Conservation (phyloP, 306 rosid species). For the Cajanus cajan region DNA sequence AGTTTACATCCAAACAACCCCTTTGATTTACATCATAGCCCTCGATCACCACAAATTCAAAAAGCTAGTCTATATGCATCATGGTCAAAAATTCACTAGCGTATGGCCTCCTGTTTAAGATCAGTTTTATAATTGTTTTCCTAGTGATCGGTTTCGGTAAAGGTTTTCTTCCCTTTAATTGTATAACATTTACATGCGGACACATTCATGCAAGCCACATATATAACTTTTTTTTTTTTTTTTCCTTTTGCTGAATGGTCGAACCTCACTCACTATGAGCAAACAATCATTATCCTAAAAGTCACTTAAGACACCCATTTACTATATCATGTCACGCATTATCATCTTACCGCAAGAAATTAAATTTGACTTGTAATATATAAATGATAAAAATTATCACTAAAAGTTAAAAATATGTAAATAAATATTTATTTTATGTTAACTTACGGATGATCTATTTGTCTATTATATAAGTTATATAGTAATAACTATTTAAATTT, state of each 20-base stretch:
- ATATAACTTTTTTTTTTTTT: background rate
- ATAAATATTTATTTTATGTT: too few relatives aligned
- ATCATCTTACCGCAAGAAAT: too few relatives aligned
- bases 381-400: too few relatives aligned
- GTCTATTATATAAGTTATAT: too few relatives aligned
- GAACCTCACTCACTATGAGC: background rate
- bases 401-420: too few relatives aligned
- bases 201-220: background rate
- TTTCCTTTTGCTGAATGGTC: background rate
- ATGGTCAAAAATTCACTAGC: constrained; percentile 14
- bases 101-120: background rate
- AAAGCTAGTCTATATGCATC: constrained; percentile 20
- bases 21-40: background rate
- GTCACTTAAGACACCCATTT: background rate
- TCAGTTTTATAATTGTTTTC: background rate
- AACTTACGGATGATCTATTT: too few relatives aligned
- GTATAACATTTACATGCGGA: background rate
- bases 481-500: too few relatives aligned
- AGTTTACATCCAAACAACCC: background rate
- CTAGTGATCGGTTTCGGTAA: background rate
- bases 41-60: constrained; percentile 12
- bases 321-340: too few relatives aligned
- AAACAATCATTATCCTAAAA: constrained; percentile 7
- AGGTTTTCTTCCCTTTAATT: background rate
- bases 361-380: too few relatives aligned